Evolutionary conservation across 768 basidiomycete genomes (phyloP).

Genomic region (Termitomyces sp.): DNA sequence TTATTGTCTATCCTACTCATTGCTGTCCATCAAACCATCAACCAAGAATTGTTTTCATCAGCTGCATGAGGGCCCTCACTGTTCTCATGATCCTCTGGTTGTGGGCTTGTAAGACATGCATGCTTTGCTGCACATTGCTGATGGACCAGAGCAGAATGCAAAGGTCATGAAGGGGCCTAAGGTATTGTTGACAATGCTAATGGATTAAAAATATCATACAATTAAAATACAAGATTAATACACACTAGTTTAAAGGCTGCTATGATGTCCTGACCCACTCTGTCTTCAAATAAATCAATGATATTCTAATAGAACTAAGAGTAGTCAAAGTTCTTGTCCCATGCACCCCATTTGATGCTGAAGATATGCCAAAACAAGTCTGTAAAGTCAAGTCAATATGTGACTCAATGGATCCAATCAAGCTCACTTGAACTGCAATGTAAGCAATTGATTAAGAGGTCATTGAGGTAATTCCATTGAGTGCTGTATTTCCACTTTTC

Average conservation of each 20-base stretch:
- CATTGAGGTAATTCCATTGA: slow-evolving; percentile 6
- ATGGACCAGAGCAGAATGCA: background rate
- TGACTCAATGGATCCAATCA: too few species aligned
- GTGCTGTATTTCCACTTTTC: slow-evolving; percentile 12
- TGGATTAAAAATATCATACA: too few species aligned
- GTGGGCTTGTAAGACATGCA: background rate
- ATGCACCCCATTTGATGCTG: slow-evolving; percentile 1
- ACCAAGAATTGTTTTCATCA: too few species aligned
- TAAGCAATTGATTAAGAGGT: slow-evolving; percentile 14
- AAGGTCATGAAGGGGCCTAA: background rate
- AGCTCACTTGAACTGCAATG: slow-evolving; percentile 15
- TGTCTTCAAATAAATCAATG: slow-evolving; percentile 5
- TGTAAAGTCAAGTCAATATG: too few species aligned
- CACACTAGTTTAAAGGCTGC: slow-evolving; percentile 10
- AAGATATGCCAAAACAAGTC: slow-evolving; percentile 7
- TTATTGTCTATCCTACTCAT: too few species aligned
- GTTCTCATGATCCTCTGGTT: background rate
- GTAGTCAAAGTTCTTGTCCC: slow-evolving; percentile 10
- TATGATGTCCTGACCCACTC: slow-evolving; percentile 2
- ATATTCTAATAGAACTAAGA: slow-evolving; percentile 8
- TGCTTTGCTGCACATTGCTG: background rate
- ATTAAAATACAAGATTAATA: background rate
- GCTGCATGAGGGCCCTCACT: too few species aligned
- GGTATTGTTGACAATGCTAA: background rate
- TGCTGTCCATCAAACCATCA: too few species aligned